Evolutionary conservation across 1,284 basidiomycete genomes (phyloP), one percentile per base, ranked within the genome.

Genomic region (Boletus mariae): DNA sequence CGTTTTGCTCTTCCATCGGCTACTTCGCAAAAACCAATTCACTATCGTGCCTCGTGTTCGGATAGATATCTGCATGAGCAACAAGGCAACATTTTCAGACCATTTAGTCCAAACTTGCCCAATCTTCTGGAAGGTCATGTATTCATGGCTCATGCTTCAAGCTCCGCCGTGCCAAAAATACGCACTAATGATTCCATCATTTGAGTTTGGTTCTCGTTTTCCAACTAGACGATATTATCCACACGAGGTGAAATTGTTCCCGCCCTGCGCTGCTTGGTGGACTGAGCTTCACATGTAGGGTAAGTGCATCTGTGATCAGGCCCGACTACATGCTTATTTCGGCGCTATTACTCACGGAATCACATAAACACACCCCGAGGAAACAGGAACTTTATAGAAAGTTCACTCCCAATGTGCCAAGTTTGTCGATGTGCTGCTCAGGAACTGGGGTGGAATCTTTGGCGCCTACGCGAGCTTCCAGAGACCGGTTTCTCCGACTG

Each of bases 381-480:
- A 61, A 60, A 32, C 41, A 43, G 34, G 45, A 35, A 44, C 26
- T 29, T 43, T 23, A 40, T 34, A 37, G 32, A 60, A 52, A 13
- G 35, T 52, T 63, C 31, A 31, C 49, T 52, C 61, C 53, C 55
- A 55, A 53, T 47, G 35, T 20, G 5, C 54, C 51, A 32, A 25
- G 45, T 65, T 59, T 56, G 46, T 54, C 45, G 40, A 41, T 37
- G 41, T n/a, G 54, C 47, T 54, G 45, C 38, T 66, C 65, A 63
- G 66, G 61, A 70, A 69, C 66, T 57, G 54, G 64, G 68, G 64
- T 66, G 35, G 55, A 38, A 58, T 59, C 49, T 41, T 45, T 47
- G 42, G 44, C 58, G 62, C 55, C 40, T 32, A 28, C 15, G 20
- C 40, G 32, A 41, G 28, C 53, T 40, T 47, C 54, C 32, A 48